Evolutionary conservation across 2,329 filamentous ascomycete genomes (phyloP).

Genomic region (Exophiala bonariae): DNA sequence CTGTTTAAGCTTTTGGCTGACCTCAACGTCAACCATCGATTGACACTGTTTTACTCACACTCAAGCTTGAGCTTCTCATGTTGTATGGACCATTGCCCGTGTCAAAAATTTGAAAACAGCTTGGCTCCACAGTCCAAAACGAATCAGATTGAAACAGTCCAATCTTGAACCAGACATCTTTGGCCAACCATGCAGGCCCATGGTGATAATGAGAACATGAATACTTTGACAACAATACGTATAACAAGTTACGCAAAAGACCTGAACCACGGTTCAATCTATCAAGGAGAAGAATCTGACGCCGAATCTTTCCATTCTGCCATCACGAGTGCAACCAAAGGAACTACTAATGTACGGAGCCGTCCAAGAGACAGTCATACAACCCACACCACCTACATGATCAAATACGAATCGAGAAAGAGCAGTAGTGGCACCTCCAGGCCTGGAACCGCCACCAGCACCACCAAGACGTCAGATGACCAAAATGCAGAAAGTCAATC

Average conservation of each 20-base stretch:
- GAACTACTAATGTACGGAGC: no score
- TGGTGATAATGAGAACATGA: slow-evolving; percentile 2
- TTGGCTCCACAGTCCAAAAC: no score
- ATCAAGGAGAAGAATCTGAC: slow-evolving; percentile 12
- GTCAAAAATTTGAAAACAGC: background rate
- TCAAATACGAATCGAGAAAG: background rate
- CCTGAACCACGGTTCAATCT: background rate
- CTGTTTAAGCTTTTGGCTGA: no score
- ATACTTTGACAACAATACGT: slow-evolving; percentile 11
- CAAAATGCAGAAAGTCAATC: background rate
- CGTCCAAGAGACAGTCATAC: background rate
- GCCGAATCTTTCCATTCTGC: slow-evolving; percentile 25
- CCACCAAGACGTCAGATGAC: background rate
- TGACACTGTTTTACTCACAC: no score
- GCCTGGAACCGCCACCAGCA: background rate
- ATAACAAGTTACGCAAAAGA: slow-evolving; percentile 7
- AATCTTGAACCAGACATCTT: no score
- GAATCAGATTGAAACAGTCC: no score
- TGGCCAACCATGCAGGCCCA: background rate
- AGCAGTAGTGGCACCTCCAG: background rate
- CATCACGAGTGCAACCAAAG: slow-evolving; percentile 11
- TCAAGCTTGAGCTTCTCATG: no score
- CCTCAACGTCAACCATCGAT: no score
- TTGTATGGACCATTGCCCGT: no score
- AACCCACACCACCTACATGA: background rate